phyloP scores from a whole-genome alignment of 2,329 filamentous ascomycete species.

The Penicillium thymicola region DNA sequence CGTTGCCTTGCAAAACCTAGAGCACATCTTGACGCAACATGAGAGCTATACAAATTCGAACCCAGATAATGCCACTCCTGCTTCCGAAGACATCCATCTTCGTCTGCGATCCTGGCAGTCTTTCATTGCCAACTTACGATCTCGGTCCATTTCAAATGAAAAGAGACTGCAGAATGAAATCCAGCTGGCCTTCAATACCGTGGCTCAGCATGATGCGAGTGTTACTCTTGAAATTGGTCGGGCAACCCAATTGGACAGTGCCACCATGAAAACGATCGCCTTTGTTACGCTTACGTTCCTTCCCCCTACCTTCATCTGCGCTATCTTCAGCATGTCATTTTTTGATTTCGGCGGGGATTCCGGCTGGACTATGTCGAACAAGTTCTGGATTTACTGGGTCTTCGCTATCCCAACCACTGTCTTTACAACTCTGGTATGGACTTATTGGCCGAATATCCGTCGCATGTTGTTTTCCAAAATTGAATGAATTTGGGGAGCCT shows the following conservation, averaged over 20 bases:
- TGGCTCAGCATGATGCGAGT: slow-evolving; percentile 30
- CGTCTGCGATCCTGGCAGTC: slow-evolving; percentile 24
- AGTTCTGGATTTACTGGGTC: slow-evolving; percentile 34
- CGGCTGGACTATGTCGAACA: slow-evolving; percentile 21
- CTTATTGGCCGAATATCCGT: slow-evolving; percentile 13
- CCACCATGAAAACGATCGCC: slow-evolving; percentile 52
- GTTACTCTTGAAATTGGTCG: slow-evolving; percentile 26
- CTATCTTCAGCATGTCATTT: slow-evolving; percentile 36
- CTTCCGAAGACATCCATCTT: slow-evolving; percentile 17
- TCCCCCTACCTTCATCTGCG: slow-evolving; percentile 51
- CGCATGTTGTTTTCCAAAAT: not conserved
- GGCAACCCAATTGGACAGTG: slow-evolving; percentile 42
- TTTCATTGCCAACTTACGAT: slow-evolving; percentile 20
- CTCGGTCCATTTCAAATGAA: slow-evolving; percentile 28
- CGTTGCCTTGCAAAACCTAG: slow-evolving; percentile 23
- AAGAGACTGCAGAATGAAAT: slow-evolving; percentile 33
- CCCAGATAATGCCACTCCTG: not conserved
- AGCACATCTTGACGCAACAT: slow-evolving; percentile 22
- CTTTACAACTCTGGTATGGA: slow-evolving; percentile 16
- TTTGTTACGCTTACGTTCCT: slow-evolving; percentile 51
- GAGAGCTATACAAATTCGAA: slow-evolving; percentile 3
- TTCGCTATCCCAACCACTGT: slow-evolving; percentile 26
- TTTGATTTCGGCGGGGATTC: slow-evolving; percentile 25
- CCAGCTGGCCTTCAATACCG: slow-evolving; percentile 30
- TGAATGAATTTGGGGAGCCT: not conserved